Percentiles rank a stretch among this genome's conserved stretches.
These are phyloP conservation scores for Pachysolen tannophilus DNA, from an alignment of 805 yeast species.

Conservation along the genomic window DNA sequence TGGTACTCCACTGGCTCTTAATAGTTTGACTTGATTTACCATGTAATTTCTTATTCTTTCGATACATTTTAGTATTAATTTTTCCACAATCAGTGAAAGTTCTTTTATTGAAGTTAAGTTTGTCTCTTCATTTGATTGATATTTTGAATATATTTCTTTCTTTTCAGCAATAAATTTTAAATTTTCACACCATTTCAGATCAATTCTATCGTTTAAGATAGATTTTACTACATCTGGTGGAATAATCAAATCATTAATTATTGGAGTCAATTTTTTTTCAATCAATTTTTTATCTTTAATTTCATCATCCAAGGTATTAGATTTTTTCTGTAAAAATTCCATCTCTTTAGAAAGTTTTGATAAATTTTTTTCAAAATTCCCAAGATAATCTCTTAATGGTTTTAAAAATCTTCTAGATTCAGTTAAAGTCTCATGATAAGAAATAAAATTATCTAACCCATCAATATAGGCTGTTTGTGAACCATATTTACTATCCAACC, in stretches of 20 bases:
- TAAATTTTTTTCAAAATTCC: constrained; percentile 50
- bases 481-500: too few species aligned
- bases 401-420: constrained; percentile 27
- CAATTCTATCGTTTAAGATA: constrained; percentile 49
- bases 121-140: constrained; percentile 16
- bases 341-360: constrained; percentile 49
- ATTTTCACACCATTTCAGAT: constrained; percentile 59
- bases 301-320: constrained; percentile 38
- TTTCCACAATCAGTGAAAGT: constrained; percentile 29
- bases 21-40: constrained; percentile 52
- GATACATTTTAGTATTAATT: constrained; percentile 52
- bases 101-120: constrained; percentile 15
- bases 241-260: constrained; percentile 66
- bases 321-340: constrained; percentile 49
- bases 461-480: too few species aligned
- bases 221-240: constrained; percentile 64
- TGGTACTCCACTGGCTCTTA: constrained; percentile 58
- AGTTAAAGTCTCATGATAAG: constrained; percentile 20
- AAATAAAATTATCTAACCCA: constrained; percentile 14
- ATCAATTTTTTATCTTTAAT: constrained; percentile 39
- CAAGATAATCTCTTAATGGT: constrained; percentile 47
- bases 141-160: constrained; percentile 40
- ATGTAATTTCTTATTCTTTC: constrained; percentile 73
- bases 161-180: constrained; percentile 52
- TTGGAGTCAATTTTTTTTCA: constrained; percentile 54